Base-by-base conservation (phyloP, 2,329 filamentous ascomycete genomes). In the Colletotrichum viniferum region DNA sequence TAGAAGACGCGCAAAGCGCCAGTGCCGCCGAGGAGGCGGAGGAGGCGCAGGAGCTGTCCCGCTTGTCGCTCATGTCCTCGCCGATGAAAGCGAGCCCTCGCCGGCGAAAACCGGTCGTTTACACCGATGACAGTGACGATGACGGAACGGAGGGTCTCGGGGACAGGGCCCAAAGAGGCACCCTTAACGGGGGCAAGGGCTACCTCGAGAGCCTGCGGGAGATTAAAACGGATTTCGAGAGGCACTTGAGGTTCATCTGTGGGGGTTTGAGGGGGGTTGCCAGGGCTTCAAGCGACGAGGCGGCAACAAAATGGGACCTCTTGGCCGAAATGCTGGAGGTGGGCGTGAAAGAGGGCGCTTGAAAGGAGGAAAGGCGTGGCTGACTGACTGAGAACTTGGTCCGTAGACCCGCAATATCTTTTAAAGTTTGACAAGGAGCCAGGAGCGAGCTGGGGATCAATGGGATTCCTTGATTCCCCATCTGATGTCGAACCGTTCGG, bases 251-350 rank as follows among this genome's bases (percentile, higher is more conserved):
- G 1, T 98, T 98, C 82, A 88, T 97, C 16, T 89, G 89, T 4
- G 92, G 93, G 65, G 95, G 94, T 0, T 82, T 98, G 77, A 91
- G 93, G 69, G 93, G 94, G 12, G 91, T 97, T 12, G 93, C 95
- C 65, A 90, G 96, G 79, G 94, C 93, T 38, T 93, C 94, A 63
- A 92, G 92, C 32, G 92, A 95, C 70, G 81, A 83, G 16, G 85
- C 87, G 55, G 84, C 88, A 80, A 81, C 90, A 36, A 91, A 93
- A 81, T 96, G 96, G 94, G 95, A 97, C 83, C 91, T 94, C 75
- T 82, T 98, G 76, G 95, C 94, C 1, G 95, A 98, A 83, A 94
- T 94, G 86, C 83, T 98, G 60, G 94, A 96, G 79, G 88, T 88
- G 80, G 85, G 87, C 56, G 78, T 83, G n/a, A 73, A 36, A 26